A percentile compares a stretch with the other conserved stretches of the same genome.
Conservation (phyloP, 2,329 filamentous ascomycete genomes). For the Colletotrichum chlorophyti region DNA sequence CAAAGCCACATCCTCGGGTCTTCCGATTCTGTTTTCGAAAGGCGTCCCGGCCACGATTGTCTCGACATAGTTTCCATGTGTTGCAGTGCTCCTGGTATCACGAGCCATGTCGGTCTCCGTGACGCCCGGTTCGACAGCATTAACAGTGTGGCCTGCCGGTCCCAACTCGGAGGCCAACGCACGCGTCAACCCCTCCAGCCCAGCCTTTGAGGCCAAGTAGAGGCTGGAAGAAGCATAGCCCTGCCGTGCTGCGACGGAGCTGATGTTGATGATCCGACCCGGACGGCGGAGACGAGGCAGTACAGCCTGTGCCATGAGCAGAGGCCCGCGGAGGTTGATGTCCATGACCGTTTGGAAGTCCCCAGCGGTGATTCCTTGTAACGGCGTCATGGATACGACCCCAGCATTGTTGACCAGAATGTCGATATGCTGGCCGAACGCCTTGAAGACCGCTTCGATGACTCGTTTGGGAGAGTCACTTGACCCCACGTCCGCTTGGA, state of each 20-base stretch:
- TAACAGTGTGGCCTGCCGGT: conserved; percentile 10
- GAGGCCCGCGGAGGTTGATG: conserved; percentile 10
- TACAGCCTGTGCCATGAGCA: conserved; percentile 10
- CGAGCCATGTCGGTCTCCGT: conserved; percentile 11
- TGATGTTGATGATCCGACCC: conserved; percentile 19
- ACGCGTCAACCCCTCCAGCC: conserved; percentile 9
- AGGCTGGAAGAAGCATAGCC: conserved; percentile 1
- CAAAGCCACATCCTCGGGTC: conserved; percentile 3
- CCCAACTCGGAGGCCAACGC: conserved; percentile 9
- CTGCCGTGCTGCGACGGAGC: conserved; percentile 8
- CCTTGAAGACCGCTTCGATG: not conserved
- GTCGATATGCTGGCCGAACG: conserved; percentile 1
- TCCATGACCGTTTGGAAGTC: not conserved
- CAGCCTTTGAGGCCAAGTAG: conserved; percentile 8
- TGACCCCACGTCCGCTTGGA: not conserved
- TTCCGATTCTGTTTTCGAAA: conserved; percentile 9
- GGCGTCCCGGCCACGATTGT: conserved; percentile 3
- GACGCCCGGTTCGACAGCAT: conserved; percentile 4
- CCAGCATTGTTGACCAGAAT: conserved; percentile 23
- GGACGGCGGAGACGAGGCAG: not conserved
- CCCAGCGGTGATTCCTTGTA: not conserved
- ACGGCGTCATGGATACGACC: not conserved
- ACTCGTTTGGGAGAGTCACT: not conserved
- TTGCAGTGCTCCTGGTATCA: not conserved
- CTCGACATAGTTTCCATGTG: not conserved